Percentiles rank a stretch among this genome's conserved stretches.
These are phyloP conservation scores for Monilinia vaccinii-corymbosi DNA, from an alignment of 2,329 filamentous ascomycete species.

Conservation along the genomic window DNA sequence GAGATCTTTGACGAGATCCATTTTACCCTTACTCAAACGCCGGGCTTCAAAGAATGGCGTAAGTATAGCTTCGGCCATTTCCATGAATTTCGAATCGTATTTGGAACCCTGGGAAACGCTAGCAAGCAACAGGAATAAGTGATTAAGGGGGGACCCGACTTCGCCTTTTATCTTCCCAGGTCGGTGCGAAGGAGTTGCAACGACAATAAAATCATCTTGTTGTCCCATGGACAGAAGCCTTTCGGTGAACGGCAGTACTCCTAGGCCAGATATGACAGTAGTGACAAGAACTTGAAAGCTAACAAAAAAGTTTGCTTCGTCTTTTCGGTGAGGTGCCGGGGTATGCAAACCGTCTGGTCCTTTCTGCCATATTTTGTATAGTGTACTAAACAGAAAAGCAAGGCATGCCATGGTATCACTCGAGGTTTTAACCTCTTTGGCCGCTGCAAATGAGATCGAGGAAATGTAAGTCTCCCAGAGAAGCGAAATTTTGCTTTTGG, in stretches of 20 bases:
- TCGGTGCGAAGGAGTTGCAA: conserved; percentile 55
- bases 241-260: conserved; percentile 53
- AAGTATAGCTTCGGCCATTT: conserved; percentile 40
- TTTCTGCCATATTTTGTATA: conserved; percentile 59
- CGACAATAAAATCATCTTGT: conserved; percentile 50
- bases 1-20: conserved; percentile 32
- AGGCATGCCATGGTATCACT: conserved; percentile 75
- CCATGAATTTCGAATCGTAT: conserved; percentile 19
- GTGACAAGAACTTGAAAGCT: conserved; percentile 44
- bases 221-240: conserved; percentile 44
- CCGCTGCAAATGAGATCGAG: conserved; percentile 57
- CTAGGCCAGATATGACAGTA: conserved; percentile 42
- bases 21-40: conserved; percentile 29
- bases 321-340: conserved; percentile 11
- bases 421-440: conserved; percentile 84
- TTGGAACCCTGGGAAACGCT: conserved; percentile 18
- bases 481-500: conserved; percentile 43
- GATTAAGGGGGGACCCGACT: conserved; percentile 52
- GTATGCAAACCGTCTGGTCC: conserved; percentile 33
- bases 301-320: conserved; percentile 42
- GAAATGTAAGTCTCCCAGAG: conserved; percentile 55
- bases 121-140: conserved; percentile 52
- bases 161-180: conserved; percentile 39
- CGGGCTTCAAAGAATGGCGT: conserved; percentile 45
- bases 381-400: conserved; percentile 57